Base-by-base conservation (phyloP, 164 flowering plant genomes). In the Magnolia officinalis region DNA sequence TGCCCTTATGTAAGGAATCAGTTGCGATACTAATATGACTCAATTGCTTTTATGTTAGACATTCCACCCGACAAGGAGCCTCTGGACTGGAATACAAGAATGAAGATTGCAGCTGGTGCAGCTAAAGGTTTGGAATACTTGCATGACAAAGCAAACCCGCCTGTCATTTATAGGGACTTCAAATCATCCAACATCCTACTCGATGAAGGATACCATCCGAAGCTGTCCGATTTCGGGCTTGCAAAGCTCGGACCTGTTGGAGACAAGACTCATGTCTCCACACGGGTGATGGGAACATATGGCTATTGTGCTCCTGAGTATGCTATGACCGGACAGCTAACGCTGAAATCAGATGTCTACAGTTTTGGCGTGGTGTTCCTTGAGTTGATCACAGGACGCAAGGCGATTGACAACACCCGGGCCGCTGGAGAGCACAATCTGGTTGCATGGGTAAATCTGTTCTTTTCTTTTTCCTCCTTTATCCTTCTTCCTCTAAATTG, bases 241-340 rank as follows among this genome's bases (percentile, higher is more conserved):
- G 98, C 98, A 50, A 93, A 95, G 75, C 85, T 95, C 68, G 98
- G 98, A 31, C 98, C 98, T 70, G 95, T 91, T 74, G 98, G 98
- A 50, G 98, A 95, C 72, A 91, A 95, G 79, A 93, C 98, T 73
- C 98, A 95, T 83, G 98, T 95, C 77, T 93, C 98, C 64, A 93
- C 98, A 8, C 84, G 98, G 78, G 98, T 95, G 73, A 95, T 95
- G 98, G 98, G 98, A 24, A 95, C 98, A 13, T 93, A 93, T 79
- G 98, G 98, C 67, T 95, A 93, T 74, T 95, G 98, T 85, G 98
- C 98, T 76, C 98, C 98, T 18, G 98, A 95, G 79, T 95, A 95
- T 84, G 97, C 96, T 19, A 91, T 91, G 97, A 95, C 98, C 52
- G 98, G 98, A 63, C 97, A 95, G 72, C 96, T 95, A 59, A 95